Evolutionary conservation across 345 rosid species (phyloP), one percentile per base, ranked within the genome.

Genomic region (Hypericum androsaemum): DNA sequence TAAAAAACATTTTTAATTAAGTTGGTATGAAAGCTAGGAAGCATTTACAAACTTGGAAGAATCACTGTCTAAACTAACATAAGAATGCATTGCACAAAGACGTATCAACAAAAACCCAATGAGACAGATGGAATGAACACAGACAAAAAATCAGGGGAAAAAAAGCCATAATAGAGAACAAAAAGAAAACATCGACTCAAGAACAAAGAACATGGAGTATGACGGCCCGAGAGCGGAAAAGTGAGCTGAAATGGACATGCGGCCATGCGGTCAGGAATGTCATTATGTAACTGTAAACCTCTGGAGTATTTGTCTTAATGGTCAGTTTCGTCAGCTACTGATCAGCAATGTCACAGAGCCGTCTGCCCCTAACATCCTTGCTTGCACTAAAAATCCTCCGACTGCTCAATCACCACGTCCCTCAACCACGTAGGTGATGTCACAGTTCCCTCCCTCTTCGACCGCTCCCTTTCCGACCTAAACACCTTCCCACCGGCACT

Each of bases 401-500:
- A 46, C 7, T 62, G 70, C 15, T 71, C 70, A 56, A 68, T 68
- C 57, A 69, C 63, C 6, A 80, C 74, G 44, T 77, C 83, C 64
- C 72, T 75, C 0, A 80, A 74, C 84, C 84, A 70, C 10, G 68
- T 53, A 5, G 85, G 79, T n/a, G 88, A 81, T 62, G 88, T 77
- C 12, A 77, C 78, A 37, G 80, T 79, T 32, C 78, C 88, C 63
- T 86, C 95, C 7, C 82, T 78, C 55, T 76, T 66, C 6, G 82
- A 80, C 45, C 96, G 68, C 39, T 86, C 97, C 64, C 96, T 73
- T 64, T 86, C 90, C 7, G 97, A 86, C 54, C 97, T 71, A 58
- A 76, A 80, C 15, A 89, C 84, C 45, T 87, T 90, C 0, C 58
- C 35, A 12, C 60, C 56, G 22, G 50, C 64, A 10, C 68, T 60